A percentile compares a stretch with the other conserved stretches of the same genome.
Evolutionary conservation across 225 moss, liverwort and hornwort genomes (phyloP).

Genomic region (Polytrichum commune): DNA sequence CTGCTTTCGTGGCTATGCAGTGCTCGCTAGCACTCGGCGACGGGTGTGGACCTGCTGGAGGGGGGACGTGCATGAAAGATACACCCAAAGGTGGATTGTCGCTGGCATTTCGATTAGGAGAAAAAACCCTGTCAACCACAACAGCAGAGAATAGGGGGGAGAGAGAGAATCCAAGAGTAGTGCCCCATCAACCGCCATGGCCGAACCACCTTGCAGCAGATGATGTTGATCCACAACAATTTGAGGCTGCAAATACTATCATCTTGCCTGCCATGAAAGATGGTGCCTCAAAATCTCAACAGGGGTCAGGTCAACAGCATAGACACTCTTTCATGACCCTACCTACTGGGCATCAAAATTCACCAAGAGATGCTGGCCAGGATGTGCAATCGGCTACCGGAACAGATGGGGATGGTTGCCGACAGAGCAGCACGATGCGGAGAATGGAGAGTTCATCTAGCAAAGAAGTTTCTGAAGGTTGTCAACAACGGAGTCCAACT

Average conservation of each 20-base stretch:
- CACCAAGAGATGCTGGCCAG: background rate
- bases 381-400: background rate
- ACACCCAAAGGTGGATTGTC: background rate
- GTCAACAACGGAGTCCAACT: background rate
- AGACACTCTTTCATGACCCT: background rate
- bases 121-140: background rate
- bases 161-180: background rate
- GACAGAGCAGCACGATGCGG: slow-evolving; percentile 1
- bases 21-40: background rate
- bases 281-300: background rate
- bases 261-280: background rate
- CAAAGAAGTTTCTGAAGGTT: slow-evolving; percentile 3
- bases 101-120: background rate
- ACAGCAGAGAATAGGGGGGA: slow-evolving; percentile 2
- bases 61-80: background rate
- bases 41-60: slow-evolving; percentile 1
- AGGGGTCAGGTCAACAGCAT: background rate
- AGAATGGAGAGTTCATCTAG: background rate
- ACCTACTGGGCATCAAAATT: background rate
- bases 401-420: background rate
- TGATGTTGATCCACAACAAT: background rate
- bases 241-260: background rate
- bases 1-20: background rate
- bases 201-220: background rate
- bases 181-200: background rate